Evolutionary conservation across 2,329 filamentous ascomycete species (phyloP).

Genomic region (Capronia epimyces): DNA sequence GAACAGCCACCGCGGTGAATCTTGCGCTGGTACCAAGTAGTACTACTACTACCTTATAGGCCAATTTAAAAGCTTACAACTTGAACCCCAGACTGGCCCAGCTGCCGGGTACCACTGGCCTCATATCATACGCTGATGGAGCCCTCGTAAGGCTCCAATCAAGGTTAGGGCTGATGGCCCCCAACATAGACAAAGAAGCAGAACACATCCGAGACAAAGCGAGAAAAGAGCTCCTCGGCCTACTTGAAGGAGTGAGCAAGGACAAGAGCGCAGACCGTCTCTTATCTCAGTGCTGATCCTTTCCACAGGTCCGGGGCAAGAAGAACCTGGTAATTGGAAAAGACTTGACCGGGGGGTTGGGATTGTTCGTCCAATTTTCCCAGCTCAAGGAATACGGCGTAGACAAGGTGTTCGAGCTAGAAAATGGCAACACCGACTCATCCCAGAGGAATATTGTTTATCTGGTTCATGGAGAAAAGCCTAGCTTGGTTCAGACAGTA

Average conservation of each 20-base stretch:
- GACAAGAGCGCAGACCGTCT: background rate
- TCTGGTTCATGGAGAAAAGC: conserved; percentile 83
- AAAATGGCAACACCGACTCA: conserved; percentile 91
- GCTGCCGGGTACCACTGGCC: background rate
- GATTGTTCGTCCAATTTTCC: conserved; percentile 89
- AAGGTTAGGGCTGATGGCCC: conserved; percentile 36
- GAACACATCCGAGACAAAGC: conserved; percentile 52
- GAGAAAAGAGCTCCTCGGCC: conserved; percentile 78
- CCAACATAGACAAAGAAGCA: conserved; percentile 41
- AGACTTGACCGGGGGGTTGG: conserved; percentile 80
- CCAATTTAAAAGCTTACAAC: background rate
- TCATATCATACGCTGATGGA: background rate
- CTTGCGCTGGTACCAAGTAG: too few species aligned
- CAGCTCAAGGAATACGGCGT: conserved; percentile 95
- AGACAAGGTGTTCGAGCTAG: conserved; percentile 93
- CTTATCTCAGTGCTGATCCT: conserved; percentile 31
- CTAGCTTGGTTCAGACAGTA: conserved; percentile 74
- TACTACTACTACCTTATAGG: background rate
- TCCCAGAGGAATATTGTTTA: conserved; percentile 95
- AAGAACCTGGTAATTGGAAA: conserved; percentile 96
- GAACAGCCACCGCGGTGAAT: too few species aligned
- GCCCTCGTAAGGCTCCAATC: background rate
- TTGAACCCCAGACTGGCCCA: conserved; percentile 7
- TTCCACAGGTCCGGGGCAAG: conserved; percentile 81
- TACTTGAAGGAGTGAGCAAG: conserved; percentile 86